These are phyloP conservation scores for Smallanthus sonchifolius DNA, from an alignment of 129 eudicot species.

Conservation along the genomic window DNA sequence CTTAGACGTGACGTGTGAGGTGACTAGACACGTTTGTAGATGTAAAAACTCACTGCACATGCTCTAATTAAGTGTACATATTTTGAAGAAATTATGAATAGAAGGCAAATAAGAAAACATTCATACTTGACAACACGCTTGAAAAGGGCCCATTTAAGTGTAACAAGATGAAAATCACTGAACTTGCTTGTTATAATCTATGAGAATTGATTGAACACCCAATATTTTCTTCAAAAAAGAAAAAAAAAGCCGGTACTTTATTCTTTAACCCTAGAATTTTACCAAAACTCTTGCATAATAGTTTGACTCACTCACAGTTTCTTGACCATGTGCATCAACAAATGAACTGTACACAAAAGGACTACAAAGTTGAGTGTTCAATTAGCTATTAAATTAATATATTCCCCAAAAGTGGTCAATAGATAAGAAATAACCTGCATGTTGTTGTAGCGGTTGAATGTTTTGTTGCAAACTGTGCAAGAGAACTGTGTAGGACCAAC, in stretches of 20 bases:
- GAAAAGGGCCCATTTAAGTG: not conserved
- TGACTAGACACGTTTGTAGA: too few species aligned
- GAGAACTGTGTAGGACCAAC: conserved; percentile 90
- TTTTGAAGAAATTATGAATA: not conserved
- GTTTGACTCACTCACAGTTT: not conserved
- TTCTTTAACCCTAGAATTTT: not conserved
- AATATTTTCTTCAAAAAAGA: too few species aligned
- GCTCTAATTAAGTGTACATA: not conserved
- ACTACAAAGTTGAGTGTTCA: not conserved
- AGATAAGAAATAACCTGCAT: conserved; percentile 55
- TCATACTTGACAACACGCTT: not conserved
- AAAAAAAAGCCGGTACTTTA: not conserved
- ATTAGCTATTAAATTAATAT: not conserved
- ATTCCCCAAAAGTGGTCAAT: not conserved
- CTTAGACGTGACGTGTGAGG: too few species aligned
- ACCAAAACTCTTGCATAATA: not conserved
- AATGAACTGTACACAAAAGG: not conserved
- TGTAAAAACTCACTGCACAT: too few species aligned
- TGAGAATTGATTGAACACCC: not conserved
- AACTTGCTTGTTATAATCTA: not conserved
- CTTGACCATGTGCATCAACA: not conserved
- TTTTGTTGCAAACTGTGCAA: conserved; percentile 77
- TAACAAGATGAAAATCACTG: not conserved
- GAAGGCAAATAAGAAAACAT: not conserved
- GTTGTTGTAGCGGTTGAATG: conserved; percentile 75